A percentile compares a stretch with the other conserved stretches of the same genome.
Conservation (phyloP, 2,329 filamentous ascomycete genomes). For the Aureobasidium pullulans region DNA sequence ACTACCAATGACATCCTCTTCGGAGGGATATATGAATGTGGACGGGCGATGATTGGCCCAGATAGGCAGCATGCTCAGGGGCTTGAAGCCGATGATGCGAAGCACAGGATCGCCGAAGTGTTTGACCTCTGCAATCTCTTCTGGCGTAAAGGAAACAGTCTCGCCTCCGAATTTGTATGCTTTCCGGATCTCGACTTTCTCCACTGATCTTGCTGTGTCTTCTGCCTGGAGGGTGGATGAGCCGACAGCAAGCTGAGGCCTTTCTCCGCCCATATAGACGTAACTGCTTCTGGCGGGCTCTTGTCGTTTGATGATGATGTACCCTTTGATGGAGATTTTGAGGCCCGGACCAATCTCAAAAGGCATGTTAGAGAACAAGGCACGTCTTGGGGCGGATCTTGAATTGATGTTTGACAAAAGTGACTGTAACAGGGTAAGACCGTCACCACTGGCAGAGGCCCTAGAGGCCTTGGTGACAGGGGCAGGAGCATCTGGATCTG, state of each 20-base stretch:
- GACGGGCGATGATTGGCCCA: constrained; percentile 85
- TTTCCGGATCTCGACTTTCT: constrained; percentile 76
- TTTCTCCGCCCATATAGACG: constrained; percentile 81
- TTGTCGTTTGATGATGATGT: constrained; percentile 80
- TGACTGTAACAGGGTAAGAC: constrained; percentile 69
- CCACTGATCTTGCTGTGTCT: constrained; percentile 67
- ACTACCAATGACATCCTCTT: constrained; percentile 82
- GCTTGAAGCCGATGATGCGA: constrained; percentile 90
- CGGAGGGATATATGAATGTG: constrained; percentile 88
- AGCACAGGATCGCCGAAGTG: constrained; percentile 77
- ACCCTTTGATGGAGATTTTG: constrained; percentile 86
- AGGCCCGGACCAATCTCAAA: constrained; percentile 81
- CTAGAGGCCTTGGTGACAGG: constrained; percentile 49
- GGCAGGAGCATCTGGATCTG: constrained; percentile 60
- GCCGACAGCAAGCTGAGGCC: constrained; percentile 68
- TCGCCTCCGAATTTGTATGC: constrained; percentile 95
- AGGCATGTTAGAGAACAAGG: constrained; percentile 78
- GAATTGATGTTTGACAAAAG: constrained; percentile 85
- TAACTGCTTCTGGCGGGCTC: constrained; percentile 75
- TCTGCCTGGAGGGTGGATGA: constrained; percentile 69
- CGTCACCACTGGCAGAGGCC: constrained; percentile 62
- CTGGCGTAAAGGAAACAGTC: constrained; percentile 74
- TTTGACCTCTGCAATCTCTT: constrained; percentile 71
- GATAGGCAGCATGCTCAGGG: constrained; percentile 61
- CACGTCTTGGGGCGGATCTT: constrained; percentile 75